Evolutionary conservation across 2,329 filamentous ascomycete genomes (phyloP), one percentile per base, ranked within the genome.

Genomic region (Sarocladiaceae sp.): DNA sequence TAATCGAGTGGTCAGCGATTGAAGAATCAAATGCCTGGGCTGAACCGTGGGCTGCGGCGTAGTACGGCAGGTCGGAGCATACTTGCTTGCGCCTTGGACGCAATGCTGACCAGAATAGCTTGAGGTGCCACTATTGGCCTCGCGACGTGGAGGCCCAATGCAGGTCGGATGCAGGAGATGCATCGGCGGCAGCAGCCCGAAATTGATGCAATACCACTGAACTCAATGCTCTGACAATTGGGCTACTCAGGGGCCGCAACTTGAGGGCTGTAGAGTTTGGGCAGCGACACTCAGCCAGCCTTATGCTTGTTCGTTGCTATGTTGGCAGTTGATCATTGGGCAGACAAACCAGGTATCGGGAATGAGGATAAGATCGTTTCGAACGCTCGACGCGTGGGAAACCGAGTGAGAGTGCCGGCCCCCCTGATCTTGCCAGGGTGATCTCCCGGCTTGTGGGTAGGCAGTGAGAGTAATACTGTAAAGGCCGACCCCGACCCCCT

Each of bases 141-240:
- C 33, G 12, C n/a, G 25, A 13, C 26, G 17, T 48, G 26, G 17
- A 33, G 40, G 3, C 4, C 12, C 12, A 18, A 31, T 48, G 44
- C 44, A 48, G 25, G 44, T 33, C 44, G 44, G 44, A 31, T 33
- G 44, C 44, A 31, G 44, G 44, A 48, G 44, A 22, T 28, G 44
- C 44, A 48, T 48, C 4, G 22, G 40, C 28, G 12, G 44, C 44
- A 31, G 44, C 44, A 48, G 20, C 4, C 44, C 44, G 44, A 48
- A 17, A 48, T 48, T 48, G 44, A 48, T n/a, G 44, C 44, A 33
- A 48, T 48, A 20, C 44, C 26, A 20, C 4, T 20, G 44, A 20
- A 33, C 20, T 29, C 28, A 17, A 48, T 48, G 28, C 26, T 20
- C 33, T 25, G 23, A 25, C 10, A 26, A 28, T 25, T 17, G 22